These are phyloP conservation scores for Scheffersomyces amazonensis DNA, from an alignment of 805 yeast species.

Conservation along the genomic window DNA sequence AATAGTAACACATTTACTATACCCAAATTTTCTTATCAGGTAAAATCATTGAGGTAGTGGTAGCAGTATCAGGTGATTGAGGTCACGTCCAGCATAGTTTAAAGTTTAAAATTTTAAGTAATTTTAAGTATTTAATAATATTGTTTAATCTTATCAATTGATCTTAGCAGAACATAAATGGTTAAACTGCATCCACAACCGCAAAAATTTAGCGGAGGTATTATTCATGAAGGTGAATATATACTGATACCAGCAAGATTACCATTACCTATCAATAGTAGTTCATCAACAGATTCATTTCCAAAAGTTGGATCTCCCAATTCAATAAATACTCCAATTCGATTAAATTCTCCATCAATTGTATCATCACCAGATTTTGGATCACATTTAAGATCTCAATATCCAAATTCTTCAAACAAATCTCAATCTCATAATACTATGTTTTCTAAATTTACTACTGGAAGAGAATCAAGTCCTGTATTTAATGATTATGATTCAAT, in stretches of 20 bases:
- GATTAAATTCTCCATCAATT: conserved; percentile 18
- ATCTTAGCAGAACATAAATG: too few species aligned
- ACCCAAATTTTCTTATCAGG: too few species aligned
- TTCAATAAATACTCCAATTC: conserved; percentile 13
- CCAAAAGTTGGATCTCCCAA: conserved; percentile 10
- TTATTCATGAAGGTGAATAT: conserved; percentile 35
- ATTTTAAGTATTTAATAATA: too few species aligned
- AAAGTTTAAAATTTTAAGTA: too few species aligned
- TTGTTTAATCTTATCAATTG: too few species aligned
- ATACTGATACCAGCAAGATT: conserved; percentile 21
- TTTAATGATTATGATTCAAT: conserved; percentile 3
- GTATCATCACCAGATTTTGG: too few species aligned
- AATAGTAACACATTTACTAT: too few species aligned
- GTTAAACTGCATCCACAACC: neutral
- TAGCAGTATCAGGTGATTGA: too few species aligned
- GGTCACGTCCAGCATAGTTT: too few species aligned
- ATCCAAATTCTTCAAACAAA: neutral
- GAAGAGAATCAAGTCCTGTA: neutral
- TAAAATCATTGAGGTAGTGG: too few species aligned
- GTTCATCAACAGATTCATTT: conserved; percentile 15
- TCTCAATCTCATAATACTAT: neutral
- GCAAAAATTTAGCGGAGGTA: conserved; percentile 8
- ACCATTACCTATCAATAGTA: conserved; percentile 25
- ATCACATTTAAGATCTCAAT: neutral
- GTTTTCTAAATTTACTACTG: neutral